Conservation (phyloP, 805 yeast species). For the Candida succiphila region DNA sequence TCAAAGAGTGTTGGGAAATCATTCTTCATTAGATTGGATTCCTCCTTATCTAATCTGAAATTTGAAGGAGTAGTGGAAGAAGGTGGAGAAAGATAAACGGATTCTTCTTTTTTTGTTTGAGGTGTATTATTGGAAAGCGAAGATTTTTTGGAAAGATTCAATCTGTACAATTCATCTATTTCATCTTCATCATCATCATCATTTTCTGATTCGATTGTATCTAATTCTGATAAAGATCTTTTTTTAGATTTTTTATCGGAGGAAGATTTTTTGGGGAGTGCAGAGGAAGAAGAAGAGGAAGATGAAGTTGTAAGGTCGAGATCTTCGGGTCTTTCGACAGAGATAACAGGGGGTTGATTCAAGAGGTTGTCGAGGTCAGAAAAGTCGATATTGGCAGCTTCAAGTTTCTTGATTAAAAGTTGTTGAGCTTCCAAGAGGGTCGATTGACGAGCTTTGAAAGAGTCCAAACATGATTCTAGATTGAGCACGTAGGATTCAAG, state of each 20-base stretch:
- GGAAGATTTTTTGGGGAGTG: constrained; percentile 2
- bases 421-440: constrained; percentile 7
- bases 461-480: constrained; percentile 22
- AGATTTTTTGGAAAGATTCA: background rate
- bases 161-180: background rate
- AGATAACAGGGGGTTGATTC: constrained; percentile 2
- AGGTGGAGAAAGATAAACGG: constrained; percentile 17
- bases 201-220: constrained; percentile 13
- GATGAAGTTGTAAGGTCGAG: constrained; percentile 13
- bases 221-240: constrained; percentile 5
- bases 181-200: constrained; percentile 11
- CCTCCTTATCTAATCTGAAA: constrained; percentile 19
- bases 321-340: constrained; percentile 16
- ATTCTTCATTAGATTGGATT: constrained; percentile 11
- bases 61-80: constrained; percentile 21
- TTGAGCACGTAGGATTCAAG: constrained; percentile 52
- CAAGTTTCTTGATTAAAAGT: constrained; percentile 8
- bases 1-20: constrained; percentile 18
- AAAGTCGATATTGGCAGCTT: constrained; percentile 7
- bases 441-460: constrained; percentile 8
- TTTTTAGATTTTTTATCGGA: background rate
- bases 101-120: constrained; percentile 5
- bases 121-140: background rate
- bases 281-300: constrained; percentile 9
- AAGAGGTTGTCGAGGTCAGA: constrained; percentile 6